Evolutionary conservation across 768 basidiomycete species (phyloP), one percentile per base, ranked within the genome.

Genomic region (Trametes sanguinea): DNA sequence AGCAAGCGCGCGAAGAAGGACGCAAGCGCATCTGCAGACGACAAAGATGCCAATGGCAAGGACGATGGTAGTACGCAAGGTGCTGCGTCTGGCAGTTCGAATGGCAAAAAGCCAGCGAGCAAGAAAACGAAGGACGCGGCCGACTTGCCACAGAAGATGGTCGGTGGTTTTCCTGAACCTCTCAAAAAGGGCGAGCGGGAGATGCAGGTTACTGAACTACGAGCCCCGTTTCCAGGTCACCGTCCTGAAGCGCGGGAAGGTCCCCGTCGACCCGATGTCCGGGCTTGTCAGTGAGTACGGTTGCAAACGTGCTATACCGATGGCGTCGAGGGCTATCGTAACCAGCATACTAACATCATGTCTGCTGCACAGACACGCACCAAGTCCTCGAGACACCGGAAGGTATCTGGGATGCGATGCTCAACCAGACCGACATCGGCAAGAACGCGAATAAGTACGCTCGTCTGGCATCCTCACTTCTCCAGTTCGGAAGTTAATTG

Each of bases 371-470:
- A 85, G 83, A 71, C 48, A 80, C 82, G 1, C 83, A 85, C 66
- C 77, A 84, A 68, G 84, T 85, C 6, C 82, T 78, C 57, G 62
- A 68, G 33, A 76, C 77, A 43, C 69, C 61, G 4, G 78, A 80
- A 51, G 71, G 69, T 13, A 74, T 78, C 10, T 86, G 83, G 83
- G 85, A 86, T 67, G 84, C 83, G 40, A 85, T 84, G 81, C 77
- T 85, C 57, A 86, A 85, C 69, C 85, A 85, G 67, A 85, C 85
- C 1, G 78, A 85, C 63, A 76, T 85, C 51, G 78, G 77, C 45
- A 76, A 75, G 40, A 85, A 85, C 67, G 73, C 74, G 43, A 77
- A 77, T 68, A 85, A 86, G 83, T 84, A 48, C 47, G 72, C 59
- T 27, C 46, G 35, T 17, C 45, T 1, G n/a, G 11, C 22, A 27